A percentile compares a stretch with the other conserved stretches of the same genome.
Evolutionary conservation across 441 rosid genomes (phyloP).

Genomic region (Viola pubescens): DNA sequence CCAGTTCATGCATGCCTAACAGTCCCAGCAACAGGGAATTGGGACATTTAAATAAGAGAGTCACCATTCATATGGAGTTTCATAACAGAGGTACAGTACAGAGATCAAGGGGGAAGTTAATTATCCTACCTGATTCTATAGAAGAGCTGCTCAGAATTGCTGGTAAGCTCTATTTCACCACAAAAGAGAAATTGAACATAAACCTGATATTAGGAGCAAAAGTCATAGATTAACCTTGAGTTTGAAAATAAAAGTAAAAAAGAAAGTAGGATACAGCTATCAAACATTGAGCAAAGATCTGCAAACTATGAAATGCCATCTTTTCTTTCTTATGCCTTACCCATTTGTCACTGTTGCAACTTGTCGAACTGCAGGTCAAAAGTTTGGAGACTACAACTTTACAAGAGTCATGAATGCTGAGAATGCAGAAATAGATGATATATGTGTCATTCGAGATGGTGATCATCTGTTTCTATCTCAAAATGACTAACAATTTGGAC

Average conservation of each 20-base stretch:
- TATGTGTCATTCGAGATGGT: conserved; percentile 79
- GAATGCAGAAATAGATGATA: conserved; percentile 81
- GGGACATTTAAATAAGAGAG: conserved; percentile 40
- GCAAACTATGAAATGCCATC: not conserved
- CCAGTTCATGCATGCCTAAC: conserved; percentile 26
- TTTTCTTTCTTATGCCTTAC: conserved; percentile 20
- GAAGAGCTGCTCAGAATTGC: conserved; percentile 71
- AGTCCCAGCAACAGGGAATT: conserved; percentile 22
- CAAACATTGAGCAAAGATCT: conserved; percentile 16
- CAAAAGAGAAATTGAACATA: conserved; percentile 16
- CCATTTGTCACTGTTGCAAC: conserved; percentile 27
- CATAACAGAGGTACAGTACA: conserved; percentile 28
- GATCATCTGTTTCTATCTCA: conserved; percentile 78
- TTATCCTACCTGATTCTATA: conserved; percentile 69
- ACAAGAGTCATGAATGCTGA: conserved; percentile 50
- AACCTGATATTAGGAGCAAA: conserved; percentile 11
- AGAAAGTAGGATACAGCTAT: conserved; percentile 4
- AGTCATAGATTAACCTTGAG: not conserved
- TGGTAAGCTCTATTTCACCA: conserved; percentile 47
- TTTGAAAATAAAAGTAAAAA: not conserved
- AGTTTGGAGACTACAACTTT: conserved; percentile 56
- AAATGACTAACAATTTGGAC: conserved; percentile 26
- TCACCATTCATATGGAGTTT: conserved; percentile 64
- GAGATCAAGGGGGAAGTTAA: conserved; percentile 41
- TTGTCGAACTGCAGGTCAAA: conserved; percentile 68